Evolutionary conservation across 2,329 filamentous ascomycete genomes (phyloP).

Genomic region (Colletotrichum lindemuthianum): DNA sequence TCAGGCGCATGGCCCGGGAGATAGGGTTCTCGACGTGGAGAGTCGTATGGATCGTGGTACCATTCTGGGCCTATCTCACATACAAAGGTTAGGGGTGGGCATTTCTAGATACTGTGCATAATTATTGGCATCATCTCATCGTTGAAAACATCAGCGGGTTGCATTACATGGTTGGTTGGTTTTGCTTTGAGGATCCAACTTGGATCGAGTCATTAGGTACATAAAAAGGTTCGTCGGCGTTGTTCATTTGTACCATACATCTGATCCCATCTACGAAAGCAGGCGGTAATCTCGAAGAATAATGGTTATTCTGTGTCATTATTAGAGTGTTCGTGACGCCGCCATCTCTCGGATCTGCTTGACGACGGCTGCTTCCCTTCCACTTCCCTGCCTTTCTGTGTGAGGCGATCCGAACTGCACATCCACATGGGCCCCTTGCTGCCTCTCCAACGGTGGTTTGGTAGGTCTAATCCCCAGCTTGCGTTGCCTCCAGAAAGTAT

Average conservation of each 20-base stretch:
- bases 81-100: conserved; percentile 63
- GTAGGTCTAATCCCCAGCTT: no score
- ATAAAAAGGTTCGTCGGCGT: conserved; percentile 20
- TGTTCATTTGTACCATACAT: conserved; percentile 17
- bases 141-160: conserved; percentile 23
- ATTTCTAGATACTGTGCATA: conserved; percentile 12
- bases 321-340: no score
- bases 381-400: no score
- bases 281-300: no score
- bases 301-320: no score
- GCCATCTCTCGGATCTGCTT: no score
- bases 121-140: conserved; percentile 4
- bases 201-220: not conserved
- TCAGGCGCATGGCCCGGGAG: conserved; percentile 65
- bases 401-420: no score
- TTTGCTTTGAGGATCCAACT: not conserved
- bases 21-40: conserved; percentile 69
- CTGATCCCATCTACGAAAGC: no score
- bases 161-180: conserved; percentile 26
- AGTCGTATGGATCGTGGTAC: conserved; percentile 70
- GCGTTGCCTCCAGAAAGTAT: conserved; percentile 5
- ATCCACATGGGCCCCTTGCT: no score
- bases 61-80: conserved; percentile 74
- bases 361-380: no score
- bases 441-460: no score